These are phyloP conservation scores for Dictyostelium citrinum DNA, from an alignment of 78 protist species.

Conservation along the genomic window DNA sequence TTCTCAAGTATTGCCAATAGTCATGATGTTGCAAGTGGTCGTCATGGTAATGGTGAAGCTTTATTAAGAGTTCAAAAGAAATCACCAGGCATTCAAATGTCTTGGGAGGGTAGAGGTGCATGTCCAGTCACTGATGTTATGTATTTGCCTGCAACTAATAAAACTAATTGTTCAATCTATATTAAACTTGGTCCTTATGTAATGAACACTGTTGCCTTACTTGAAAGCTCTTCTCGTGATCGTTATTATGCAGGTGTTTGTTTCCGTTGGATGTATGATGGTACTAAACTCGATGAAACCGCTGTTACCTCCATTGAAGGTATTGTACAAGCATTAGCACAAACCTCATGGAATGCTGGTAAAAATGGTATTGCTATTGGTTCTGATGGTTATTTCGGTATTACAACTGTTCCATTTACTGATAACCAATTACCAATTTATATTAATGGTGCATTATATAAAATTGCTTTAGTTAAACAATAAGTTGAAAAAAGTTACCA, in stretches of 20 bases:
- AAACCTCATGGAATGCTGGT: background rate
- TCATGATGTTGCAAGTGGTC: slow-evolving; percentile 5
- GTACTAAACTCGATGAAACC: background rate
- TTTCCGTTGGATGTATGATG: background rate
- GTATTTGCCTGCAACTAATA: background rate
- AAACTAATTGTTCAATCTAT: background rate
- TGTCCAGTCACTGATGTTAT: background rate
- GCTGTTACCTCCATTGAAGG: background rate
- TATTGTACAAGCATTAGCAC: background rate
- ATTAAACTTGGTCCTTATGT: background rate
- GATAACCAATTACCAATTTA: background rate
- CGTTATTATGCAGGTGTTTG: background rate
- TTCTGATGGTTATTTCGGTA: background rate
- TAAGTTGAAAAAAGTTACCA: no score
- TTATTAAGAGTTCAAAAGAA: background rate
- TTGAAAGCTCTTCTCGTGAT: background rate
- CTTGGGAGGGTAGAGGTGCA: background rate
- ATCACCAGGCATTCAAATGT: background rate
- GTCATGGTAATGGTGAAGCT: slow-evolving; percentile 1
- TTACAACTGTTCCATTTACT: background rate
- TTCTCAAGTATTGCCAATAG: background rate
- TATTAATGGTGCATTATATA: background rate
- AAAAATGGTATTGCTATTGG: slow-evolving; percentile 1
- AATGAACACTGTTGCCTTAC: background rate
- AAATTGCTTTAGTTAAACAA: background rate